Evolutionary conservation across 129 eudicot genomes (phyloP), one percentile per base, ranked within the genome.

Genomic region (Sambucus nigra): DNA sequence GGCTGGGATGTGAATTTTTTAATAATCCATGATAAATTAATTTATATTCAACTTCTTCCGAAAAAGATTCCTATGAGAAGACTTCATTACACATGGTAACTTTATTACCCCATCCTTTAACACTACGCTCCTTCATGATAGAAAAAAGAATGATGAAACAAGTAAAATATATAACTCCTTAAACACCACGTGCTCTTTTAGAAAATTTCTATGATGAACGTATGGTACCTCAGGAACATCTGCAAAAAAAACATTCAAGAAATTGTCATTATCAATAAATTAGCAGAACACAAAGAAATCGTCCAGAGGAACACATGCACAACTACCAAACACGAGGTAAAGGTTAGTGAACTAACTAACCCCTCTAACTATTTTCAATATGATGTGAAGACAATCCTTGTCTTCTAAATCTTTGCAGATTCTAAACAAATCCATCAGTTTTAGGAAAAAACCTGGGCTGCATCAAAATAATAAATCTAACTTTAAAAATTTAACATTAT

Each of bases 141-240:
- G n/a, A 15, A 21, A 20, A 35, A 0, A 24, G 56, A 11, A 32
- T 38, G 47, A 44, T 19, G 41, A 56, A 26, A 27, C 1, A 39
- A 33, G 48, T 9, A 29, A n/a, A 39, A 49, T 22, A 25, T 42
- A 16, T 77, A 89, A 95, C 97, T 89, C 86, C 86, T 81, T 89
- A 58, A 89, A 84, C 13, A 84, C 87, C 70, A 83, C 97, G 71
- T 84, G 85, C 67, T 84, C 85, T 67, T 73, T 89, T 39, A 89
- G 74, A 54, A 89, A 84, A 46, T 61, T 65, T 40, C 97, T 95
- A 76, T 84, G 97, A 45, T 72, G 73, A 46, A 69, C 57, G 40
- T 67, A 95, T 53, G 86, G 79, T 57, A 45, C 78, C 55, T 78
- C 80, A 41, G 97, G 88, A 60, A 84, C 95, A 58, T 84, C 97